phyloP scores from a whole-genome alignment of 768 basidiomycete species.

The Pulveroboletus ravenelii region DNA sequence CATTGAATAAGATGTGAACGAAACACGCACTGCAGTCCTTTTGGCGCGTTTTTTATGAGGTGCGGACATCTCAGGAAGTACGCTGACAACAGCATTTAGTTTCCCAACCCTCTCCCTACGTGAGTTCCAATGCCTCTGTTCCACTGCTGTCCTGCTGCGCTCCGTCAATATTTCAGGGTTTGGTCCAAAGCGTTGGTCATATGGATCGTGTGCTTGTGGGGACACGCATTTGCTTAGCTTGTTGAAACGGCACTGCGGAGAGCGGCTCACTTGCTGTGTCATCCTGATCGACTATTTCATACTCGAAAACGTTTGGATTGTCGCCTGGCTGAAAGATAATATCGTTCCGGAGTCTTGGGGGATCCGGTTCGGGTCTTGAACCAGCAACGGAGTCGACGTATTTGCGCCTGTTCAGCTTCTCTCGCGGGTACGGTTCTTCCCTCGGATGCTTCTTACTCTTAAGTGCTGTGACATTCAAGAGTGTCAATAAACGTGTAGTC shows the following conservation, averaged over 20 bases:
- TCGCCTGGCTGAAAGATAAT: conserved; percentile 13
- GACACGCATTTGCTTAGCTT: background rate
- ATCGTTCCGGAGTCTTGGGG: conserved; percentile 5
- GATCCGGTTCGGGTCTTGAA: conserved; percentile 3
- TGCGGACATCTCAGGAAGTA: conserved; percentile 38
- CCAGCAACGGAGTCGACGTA: conserved; percentile 33
- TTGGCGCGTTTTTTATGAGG: conserved; percentile 25
- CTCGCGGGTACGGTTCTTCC: conserved; percentile 36
- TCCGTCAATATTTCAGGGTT: conserved; percentile 49
- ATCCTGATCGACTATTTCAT: conserved; percentile 29
- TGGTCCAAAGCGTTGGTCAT: conserved; percentile 73
- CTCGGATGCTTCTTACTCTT: conserved; percentile 59
- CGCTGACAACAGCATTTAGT: conserved; percentile 46
- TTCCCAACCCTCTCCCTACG: conserved; percentile 48
- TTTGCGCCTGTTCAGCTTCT: conserved; percentile 69
- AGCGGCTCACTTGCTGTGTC: conserved; percentile 13
- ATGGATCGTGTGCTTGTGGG: conserved; percentile 37
- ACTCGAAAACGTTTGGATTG: conserved; percentile 27
- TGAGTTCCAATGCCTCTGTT: conserved; percentile 53
- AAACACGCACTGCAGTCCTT: conserved; percentile 21
- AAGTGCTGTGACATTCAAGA: conserved; percentile 84
- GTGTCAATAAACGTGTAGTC: conserved; percentile 77
- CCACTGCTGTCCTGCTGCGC: conserved; percentile 45
- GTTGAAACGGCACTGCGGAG: background rate
- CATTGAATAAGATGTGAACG: background rate